Evolutionary conservation across 176 grass and related monocot species (phyloP).

Genomic region (Aegilops bicornis): DNA sequence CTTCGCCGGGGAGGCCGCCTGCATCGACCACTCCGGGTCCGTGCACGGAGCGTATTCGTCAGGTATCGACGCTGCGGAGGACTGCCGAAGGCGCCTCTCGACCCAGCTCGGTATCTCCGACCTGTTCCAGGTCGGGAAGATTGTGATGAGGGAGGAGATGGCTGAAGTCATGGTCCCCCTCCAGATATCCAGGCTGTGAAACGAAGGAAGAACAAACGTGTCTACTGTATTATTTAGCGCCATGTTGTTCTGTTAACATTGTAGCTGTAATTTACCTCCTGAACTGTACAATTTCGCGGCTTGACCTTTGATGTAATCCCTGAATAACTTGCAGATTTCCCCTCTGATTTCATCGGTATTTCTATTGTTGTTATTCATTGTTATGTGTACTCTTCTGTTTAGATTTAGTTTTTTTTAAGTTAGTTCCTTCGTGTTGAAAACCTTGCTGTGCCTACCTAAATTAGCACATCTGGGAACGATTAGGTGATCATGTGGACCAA

Average conservation of each 20-base stretch:
- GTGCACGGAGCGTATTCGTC: constrained; percentile 95
- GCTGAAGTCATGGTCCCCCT: constrained; percentile 77
- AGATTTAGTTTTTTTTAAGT: too few relatives aligned
- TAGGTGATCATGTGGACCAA: too few relatives aligned
- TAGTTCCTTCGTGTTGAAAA: too few relatives aligned
- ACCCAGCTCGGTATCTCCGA: constrained; percentile 63
- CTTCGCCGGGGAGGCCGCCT: constrained; percentile 93
- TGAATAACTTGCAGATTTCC: neutral
- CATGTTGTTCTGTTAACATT: neutral
- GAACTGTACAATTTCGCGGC: neutral
- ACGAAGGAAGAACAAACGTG: constrained; percentile 11
- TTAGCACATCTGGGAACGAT: too few relatives aligned
- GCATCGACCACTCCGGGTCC: constrained; percentile 85
- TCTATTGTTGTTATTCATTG: neutral
- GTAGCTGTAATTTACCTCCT: neutral
- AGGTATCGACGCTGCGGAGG: constrained; percentile 67
- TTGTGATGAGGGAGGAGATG: constrained; percentile 79
- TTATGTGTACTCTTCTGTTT: too few relatives aligned
- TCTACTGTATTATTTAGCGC: neutral
- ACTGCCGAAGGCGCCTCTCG: constrained; percentile 70
- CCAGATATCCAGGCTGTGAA: constrained; percentile 91
- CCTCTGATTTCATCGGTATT: neutral
- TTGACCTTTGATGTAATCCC: constrained; percentile 15
- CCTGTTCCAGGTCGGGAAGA: constrained; percentile 56
- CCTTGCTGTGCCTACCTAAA: too few relatives aligned